Evolutionary conservation across 1,284 basidiomycete species (phyloP), one percentile per base, ranked within the genome.

Genomic region (Mycena sp.): DNA sequence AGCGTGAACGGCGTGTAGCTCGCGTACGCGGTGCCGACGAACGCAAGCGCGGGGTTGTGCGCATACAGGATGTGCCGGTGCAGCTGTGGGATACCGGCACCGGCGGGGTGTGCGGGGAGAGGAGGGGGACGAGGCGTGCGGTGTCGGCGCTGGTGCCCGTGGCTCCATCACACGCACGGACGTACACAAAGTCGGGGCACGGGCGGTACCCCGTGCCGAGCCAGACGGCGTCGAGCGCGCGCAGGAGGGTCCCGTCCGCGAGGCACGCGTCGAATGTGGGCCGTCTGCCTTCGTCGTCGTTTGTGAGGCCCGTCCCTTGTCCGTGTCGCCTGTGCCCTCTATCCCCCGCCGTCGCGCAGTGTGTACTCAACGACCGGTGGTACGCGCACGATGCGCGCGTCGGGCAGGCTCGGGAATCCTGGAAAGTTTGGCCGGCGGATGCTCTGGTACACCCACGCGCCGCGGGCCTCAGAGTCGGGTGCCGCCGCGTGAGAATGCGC

Each of bases 191-290:
- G 19, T 73, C 69, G 1, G 81, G 78, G 21, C 74, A 69, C 9
- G 78, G 79, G 29, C 67, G 74, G 49, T 84, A 84, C 2, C 82
- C 83, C 2, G 82, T 84, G 19, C 80, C 81, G 37, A 81, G 71
- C 21, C 83, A 56, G 26, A 85, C 76, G 25, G 63, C 25, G 61
- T 84, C 81, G 19, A 85, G 71, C 41, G 77, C 74, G n/a, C 69
- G 65, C 45, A 84, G 70, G 14, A 67, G 64, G 21, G 74, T 73
- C 5, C 76, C 78, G 56, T 83, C 81, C 35, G 72, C 50, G 6
- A 83, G 70, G 21, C 74, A 67, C 4, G 74, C 77, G n/a, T 64
- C 72, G 41, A 80, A 69, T 23, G 73, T n/a, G n/a, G n/a, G n/a
- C n/a, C n/a, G n/a, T n/a, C n/a, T n/a, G n/a, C n/a, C n/a, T n/a